Evolutionary conservation across 75 land plant genomes (phyloP).

Genomic region (Adiantum capillusveneris): DNA sequence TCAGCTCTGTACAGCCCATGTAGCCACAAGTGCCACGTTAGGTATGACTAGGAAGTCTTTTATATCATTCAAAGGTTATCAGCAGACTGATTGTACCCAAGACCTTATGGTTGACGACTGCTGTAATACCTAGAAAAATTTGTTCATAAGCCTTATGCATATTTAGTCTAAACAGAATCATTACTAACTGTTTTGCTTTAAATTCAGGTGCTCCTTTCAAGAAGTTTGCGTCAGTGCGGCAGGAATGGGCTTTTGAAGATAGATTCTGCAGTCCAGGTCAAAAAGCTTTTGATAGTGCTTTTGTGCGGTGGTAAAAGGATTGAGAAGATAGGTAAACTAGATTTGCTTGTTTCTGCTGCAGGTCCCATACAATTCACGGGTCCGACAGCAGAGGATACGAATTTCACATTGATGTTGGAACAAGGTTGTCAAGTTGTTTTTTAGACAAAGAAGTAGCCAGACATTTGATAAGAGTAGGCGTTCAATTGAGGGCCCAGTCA

Average conservation of each 20-base stretch:
- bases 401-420: slow-evolving; percentile 76
- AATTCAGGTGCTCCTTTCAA: slow-evolving; percentile 82
- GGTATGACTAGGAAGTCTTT: too few species aligned
- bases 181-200: neutral
- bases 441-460: too few species aligned
- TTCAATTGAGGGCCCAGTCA: too few species aligned
- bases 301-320: too few species aligned
- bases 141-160: neutral
- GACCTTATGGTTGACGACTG: neutral
- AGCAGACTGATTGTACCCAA: too few species aligned
- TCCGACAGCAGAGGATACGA: slow-evolving; percentile 59
- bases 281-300: neutral
- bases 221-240: slow-evolving; percentile 74
- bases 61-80: too few species aligned
- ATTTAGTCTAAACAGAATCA: too few species aligned
- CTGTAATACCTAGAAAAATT: neutral
- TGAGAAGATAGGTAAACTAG: neutral
- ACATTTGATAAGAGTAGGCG: too few species aligned
- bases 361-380: slow-evolving; percentile 90
- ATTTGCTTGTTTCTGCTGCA: too few species aligned
- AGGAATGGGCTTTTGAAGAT: slow-evolving; percentile 84
- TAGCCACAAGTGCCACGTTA: too few species aligned
- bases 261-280: slow-evolving; percentile 82
- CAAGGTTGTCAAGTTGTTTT: slow-evolving; percentile 10
- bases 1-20: too few species aligned